Percentiles rank a stretch among this genome's conserved stretches.
Evolutionary conservation across 2,329 filamentous ascomycete genomes (phyloP).

Genomic region (Mycogone perniciosa): DNA sequence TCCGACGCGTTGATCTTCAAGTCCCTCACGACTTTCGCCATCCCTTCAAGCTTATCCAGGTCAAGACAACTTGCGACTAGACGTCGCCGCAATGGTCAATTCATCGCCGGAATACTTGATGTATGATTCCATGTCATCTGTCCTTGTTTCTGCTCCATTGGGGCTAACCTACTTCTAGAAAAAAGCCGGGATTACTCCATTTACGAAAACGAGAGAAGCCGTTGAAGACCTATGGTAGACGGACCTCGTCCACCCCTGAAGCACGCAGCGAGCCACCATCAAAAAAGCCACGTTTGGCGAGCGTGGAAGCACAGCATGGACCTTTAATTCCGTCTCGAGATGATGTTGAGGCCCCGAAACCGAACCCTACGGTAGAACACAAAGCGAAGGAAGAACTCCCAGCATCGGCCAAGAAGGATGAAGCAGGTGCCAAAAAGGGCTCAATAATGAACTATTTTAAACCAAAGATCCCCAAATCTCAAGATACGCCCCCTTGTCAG

Average conservation of each 20-base stretch:
- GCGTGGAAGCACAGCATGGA: background rate
- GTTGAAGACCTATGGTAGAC: constrained; percentile 36
- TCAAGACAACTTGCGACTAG: no score
- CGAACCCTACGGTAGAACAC: background rate
- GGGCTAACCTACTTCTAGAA: constrained; percentile 21
- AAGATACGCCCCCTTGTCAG: constrained; percentile 3
- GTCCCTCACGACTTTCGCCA: no score
- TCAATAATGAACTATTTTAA: constrained; percentile 39
- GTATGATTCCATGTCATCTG: constrained; percentile 10
- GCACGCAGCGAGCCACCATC: constrained; percentile 18
- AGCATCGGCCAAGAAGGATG: background rate
- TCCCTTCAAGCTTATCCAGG: background rate
- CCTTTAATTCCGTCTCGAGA: background rate
- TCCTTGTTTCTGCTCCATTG: background rate
- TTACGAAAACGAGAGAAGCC: constrained; percentile 28
- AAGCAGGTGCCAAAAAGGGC: constrained; percentile 19
- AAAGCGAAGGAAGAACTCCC: background rate
- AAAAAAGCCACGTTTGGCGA: constrained; percentile 21
- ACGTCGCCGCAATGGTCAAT: constrained; percentile 13
- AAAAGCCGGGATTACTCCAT: constrained; percentile 22
- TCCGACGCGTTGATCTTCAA: no score
- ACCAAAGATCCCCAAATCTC: constrained; percentile 19
- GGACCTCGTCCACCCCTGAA: constrained; percentile 20
- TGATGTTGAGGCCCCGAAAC: background rate
- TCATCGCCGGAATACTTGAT: constrained; percentile 27